phyloP scores from a whole-genome alignment of 2,329 filamentous ascomycete genomes.

The Colletotrichum falcatum region DNA sequence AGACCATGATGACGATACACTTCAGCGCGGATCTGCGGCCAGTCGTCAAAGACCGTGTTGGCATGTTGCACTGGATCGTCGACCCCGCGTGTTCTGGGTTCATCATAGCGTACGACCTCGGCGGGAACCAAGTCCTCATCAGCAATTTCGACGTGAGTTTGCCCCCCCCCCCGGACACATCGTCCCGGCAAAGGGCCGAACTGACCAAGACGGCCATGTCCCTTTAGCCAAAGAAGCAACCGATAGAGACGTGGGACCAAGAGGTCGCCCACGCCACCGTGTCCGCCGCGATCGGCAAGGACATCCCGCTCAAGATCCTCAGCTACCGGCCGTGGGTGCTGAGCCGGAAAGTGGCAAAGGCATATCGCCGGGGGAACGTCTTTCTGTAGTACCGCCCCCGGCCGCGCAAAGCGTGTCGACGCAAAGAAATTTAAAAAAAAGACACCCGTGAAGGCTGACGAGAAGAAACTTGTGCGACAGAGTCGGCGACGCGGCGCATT shows the following conservation, averaged over 20 bases:
- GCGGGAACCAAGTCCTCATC: conserved; percentile 56
- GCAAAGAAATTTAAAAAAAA: too few species aligned
- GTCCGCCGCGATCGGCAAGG: conserved; percentile 48
- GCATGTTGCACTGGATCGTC: conserved; percentile 59
- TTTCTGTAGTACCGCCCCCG: conserved; percentile 48
- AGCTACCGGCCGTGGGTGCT: conserved; percentile 56
- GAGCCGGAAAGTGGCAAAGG: conserved; percentile 54
- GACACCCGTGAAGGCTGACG: not conserved
- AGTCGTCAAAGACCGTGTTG: conserved; percentile 52
- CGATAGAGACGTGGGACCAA: conserved; percentile 52
- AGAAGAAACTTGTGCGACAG: conserved; percentile 24
- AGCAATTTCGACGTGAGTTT: conserved; percentile 56
- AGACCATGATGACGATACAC: conserved; percentile 61
- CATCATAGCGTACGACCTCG: conserved; percentile 57
- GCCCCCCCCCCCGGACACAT: rapidly evolving
- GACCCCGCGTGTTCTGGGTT: conserved; percentile 57
- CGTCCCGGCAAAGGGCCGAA: not conserved
- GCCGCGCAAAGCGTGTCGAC: not conserved
- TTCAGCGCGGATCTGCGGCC: conserved; percentile 56
- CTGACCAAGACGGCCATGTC: not conserved
- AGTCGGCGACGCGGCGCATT: conserved; percentile 50
- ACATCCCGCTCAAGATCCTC: conserved; percentile 52
- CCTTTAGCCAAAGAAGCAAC: conserved; percentile 50
- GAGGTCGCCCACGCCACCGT: conserved; percentile 49
- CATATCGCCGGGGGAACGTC: conserved; percentile 51